Evolutionary conservation across 257 asterid genomes (phyloP).

Genomic region (Scutellaria baicalensis): DNA sequence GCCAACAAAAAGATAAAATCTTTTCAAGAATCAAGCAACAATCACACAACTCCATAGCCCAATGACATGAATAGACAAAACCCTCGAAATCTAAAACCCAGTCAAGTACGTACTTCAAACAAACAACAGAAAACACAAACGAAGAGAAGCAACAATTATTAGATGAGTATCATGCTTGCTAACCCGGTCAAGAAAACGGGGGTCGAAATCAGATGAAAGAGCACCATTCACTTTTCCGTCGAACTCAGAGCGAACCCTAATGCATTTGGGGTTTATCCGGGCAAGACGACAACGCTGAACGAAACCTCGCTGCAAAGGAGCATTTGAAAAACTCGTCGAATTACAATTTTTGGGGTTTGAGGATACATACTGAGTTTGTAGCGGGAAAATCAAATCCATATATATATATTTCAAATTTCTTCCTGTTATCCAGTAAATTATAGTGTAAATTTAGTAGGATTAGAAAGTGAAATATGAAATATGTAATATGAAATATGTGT

Average conservation of each 20-base stretch:
- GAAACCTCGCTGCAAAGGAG: slow-evolving; percentile 25
- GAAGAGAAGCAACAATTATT: background rate
- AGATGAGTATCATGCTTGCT: slow-evolving; percentile 2
- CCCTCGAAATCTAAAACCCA: background rate
- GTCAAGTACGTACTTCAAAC: background rate
- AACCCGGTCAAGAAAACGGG: slow-evolving; percentile 85
- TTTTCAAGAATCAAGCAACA: background rate
- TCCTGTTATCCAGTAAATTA: background rate
- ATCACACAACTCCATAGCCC: background rate
- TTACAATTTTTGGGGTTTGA: slow-evolving; percentile 19
- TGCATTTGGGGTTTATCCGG: slow-evolving; percentile 20
- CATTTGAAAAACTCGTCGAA: slow-evolving; percentile 13
- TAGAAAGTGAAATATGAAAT: background rate
- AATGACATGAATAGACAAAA: background rate
- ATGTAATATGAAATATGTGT: background rate
- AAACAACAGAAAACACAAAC: background rate
- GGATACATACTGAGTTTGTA: slow-evolving; percentile 26
- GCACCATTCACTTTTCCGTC: slow-evolving; percentile 66
- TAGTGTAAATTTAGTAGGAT: background rate
- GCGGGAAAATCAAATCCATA: slow-evolving; percentile 52
- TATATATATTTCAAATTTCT: too few relatives aligned
- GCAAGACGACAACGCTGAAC: slow-evolving; percentile 16
- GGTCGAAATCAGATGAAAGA: slow-evolving; percentile 68
- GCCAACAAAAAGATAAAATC: background rate
- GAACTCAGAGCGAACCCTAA: slow-evolving; percentile 73